Evolutionary conservation across 352 stramenopile genomes (phyloP).

Genomic region (Phytophthora fragariae): DNA sequence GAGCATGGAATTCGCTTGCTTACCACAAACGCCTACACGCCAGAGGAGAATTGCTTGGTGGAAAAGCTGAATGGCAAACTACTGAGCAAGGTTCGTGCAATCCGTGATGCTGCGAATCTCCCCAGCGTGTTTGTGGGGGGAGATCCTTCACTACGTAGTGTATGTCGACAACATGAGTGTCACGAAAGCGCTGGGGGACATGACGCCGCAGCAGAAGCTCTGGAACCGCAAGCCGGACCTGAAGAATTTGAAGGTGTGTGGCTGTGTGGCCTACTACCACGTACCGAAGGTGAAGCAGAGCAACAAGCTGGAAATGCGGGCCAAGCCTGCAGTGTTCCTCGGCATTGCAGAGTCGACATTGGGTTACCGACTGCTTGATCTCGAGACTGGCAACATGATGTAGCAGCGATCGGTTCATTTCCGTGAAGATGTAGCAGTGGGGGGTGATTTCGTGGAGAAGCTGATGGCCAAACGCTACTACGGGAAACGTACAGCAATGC

Average conservation of each 20-base stretch:
- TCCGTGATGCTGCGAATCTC: too few species aligned
- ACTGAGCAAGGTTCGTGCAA: too few species aligned
- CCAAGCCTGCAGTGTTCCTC: constrained; percentile 10
- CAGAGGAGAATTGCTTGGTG: too few species aligned
- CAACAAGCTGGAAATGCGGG: constrained; percentile 6
- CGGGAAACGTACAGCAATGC: background rate
- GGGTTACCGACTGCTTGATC: constrained; percentile 12
- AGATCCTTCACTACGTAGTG: too few species aligned
- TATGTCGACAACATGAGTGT: constrained; percentile 14
- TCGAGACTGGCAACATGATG: constrained; percentile 4
- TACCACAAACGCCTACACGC: too few species aligned
- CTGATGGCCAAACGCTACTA: constrained; percentile 1
- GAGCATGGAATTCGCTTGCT: too few species aligned
- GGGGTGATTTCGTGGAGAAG: constrained; percentile 4
- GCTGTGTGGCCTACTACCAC: constrained; percentile 14
- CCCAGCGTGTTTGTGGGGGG: too few species aligned
- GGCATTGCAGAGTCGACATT: constrained; percentile 4
- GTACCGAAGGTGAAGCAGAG: background rate
- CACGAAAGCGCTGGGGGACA: constrained; percentile 7
- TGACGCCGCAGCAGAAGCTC: constrained; percentile 15
- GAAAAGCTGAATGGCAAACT: too few species aligned
- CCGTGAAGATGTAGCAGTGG: constrained; percentile 16
- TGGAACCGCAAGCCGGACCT: constrained; percentile 3
- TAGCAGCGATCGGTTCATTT: constrained; percentile 12
- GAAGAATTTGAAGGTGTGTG: constrained; percentile 14